Evolutionary conservation across 2,329 filamentous ascomycete species (phyloP), one percentile per base, ranked within the genome.

Genomic region (Epicoccum nigrum): DNA sequence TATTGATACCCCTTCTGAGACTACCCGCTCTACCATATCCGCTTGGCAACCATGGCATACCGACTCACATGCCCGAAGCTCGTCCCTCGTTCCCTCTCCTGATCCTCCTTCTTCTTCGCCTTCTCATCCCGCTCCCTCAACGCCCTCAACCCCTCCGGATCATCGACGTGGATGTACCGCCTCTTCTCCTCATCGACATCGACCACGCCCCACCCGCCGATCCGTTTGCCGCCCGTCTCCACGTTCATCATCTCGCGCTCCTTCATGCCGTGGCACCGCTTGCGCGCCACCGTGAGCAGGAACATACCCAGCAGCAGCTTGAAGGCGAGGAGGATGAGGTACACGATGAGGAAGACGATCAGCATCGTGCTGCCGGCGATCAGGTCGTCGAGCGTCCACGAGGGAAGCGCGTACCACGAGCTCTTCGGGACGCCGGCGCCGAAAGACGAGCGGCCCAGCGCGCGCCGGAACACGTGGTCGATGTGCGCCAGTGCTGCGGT

Each of bases 21-120:
- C 33, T 19, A 9, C 9, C 13, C 7, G 2, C 8, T 4, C 65
- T 76, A 97, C 94, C 94, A 99, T 64, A 99, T 99, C 70, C 94
- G 83, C 81, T 97, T 97, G 0, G 91, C 90, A 63, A 92, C 87
- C 94, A 97, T 97, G 69, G 92, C 91, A 76, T 97, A 99, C 64
- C 94, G 82, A 62, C 81, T 85, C 56, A 86, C 90, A 70, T 77
- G 85, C 66, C 81, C 88, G 74, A 85, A 84, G 70, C 83, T 85
- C 44, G 83, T 81, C 47, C 73, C 71, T 55, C 67, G 46, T 41
- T 81, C 81, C 44, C 77, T 76, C 28, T 80, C 76, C 52, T 71
- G 75, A 19, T 80, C 81, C 59, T 82, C 86, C 58, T 85, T 83
- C 55, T 83, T 83, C 6, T 81, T 82, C 62, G 83, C 79, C 65